Percentiles rank a stretch among this genome's conserved stretches.
These are phyloP conservation scores for Xylaria grammica DNA, from an alignment of 495 filamentous ascomycete species.

Conservation along the genomic window DNA sequence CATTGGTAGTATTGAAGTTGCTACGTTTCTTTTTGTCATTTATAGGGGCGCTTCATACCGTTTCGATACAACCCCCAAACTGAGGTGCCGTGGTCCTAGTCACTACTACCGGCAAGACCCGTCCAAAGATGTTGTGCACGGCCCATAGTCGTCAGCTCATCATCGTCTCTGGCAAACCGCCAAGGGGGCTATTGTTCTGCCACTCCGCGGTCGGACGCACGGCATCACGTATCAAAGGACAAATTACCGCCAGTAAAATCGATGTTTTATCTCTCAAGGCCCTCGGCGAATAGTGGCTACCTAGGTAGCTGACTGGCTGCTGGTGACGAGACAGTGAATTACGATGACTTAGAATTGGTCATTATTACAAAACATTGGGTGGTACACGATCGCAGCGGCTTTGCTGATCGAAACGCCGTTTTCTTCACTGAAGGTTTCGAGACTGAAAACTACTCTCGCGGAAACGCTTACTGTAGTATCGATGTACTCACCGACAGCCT, in stretches of 20 bases:
- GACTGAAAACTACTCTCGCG: not conserved
- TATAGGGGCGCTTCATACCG: not conserved
- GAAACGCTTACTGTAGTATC: not conserved
- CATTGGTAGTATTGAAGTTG: conserved; percentile 4
- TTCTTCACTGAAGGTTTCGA: not conserved
- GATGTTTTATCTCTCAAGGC: no score
- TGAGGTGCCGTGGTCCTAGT: not conserved
- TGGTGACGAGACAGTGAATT: not conserved
- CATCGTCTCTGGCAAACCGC: not conserved
- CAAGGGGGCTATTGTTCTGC: conserved; percentile 10
- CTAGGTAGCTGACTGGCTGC: not conserved
- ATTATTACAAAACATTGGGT: conserved; percentile 6
- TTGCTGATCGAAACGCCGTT: conserved; percentile 9
- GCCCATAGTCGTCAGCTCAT: not conserved
- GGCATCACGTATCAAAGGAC: not conserved
- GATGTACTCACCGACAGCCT: not conserved
- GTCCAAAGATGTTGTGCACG: not conserved
- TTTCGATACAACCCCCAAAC: not conserved
- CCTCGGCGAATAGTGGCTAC: no score
- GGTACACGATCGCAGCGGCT: not conserved
- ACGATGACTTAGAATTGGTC: not conserved
- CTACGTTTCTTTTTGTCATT: not conserved
- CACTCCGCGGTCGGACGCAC: conserved; percentile 4
- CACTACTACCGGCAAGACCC: not conserved
- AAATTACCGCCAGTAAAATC: no score